phyloP scores from a whole-genome alignment of 805 yeast genomes.

The Blastobotrys muscicola region DNA sequence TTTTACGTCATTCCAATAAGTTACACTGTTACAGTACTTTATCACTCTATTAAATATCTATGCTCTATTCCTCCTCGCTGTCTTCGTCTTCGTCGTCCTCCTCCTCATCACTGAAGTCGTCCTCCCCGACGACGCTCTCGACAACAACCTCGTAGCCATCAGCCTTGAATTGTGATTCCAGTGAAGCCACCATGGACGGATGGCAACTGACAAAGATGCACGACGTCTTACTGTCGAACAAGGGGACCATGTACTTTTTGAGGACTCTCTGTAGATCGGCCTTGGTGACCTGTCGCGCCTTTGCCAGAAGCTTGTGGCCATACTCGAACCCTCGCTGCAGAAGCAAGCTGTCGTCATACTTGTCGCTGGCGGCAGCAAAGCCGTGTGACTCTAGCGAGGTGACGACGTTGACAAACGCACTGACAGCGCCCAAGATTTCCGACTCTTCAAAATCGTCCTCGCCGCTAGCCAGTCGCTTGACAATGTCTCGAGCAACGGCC shows the following conservation, averaged over 20 bases:
- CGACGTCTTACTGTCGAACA: conserved; percentile 51
- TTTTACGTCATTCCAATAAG: background rate
- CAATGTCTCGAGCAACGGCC: conserved; percentile 51
- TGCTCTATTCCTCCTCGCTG: conserved; percentile 17
- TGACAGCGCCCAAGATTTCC: conserved; percentile 61
- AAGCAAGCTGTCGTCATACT: conserved; percentile 56
- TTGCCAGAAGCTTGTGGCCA: conserved; percentile 42
- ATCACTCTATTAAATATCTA: background rate
- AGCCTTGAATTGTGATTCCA: conserved; percentile 38
- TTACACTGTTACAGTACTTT: background rate
- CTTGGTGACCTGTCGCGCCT: conserved; percentile 40
- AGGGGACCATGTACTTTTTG: conserved; percentile 49
- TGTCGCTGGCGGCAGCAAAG: conserved; percentile 54
- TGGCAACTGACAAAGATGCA: conserved; percentile 66
- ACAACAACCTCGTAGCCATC: conserved; percentile 53
- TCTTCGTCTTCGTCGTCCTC: conserved; percentile 18
- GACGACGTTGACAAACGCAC: conserved; percentile 61
- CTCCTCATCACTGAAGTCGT: conserved; percentile 17
- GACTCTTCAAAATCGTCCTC: conserved; percentile 43
- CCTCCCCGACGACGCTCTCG: conserved; percentile 41
- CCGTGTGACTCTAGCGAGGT: conserved; percentile 62
- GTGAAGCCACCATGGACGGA: conserved; percentile 44
- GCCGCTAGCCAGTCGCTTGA: conserved; percentile 52
- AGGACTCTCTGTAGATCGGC: conserved; percentile 40
- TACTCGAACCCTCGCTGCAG: conserved; percentile 64